Evolutionary conservation across 192 early-diverging fungal species (phyloP).

Genomic region (Dispira simplex): DNA sequence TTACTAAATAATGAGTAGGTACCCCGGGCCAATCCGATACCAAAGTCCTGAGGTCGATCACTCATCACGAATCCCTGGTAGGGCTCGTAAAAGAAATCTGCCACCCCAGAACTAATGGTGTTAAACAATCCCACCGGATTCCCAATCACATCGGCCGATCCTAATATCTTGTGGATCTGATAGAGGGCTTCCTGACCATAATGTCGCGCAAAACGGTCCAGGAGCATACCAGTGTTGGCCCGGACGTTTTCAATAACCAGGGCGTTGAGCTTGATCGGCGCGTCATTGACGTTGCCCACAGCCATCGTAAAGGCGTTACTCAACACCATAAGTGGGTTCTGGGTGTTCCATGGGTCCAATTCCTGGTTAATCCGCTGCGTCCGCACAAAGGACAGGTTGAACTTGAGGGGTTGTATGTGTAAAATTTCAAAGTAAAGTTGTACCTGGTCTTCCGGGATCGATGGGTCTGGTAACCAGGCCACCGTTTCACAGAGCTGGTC

Average conservation of each 20-base stretch:
- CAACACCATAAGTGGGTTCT: slow-evolving; percentile 41
- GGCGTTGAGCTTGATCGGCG: slow-evolving; percentile 78
- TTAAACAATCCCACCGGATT: slow-evolving; percentile 97
- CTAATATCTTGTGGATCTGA: slow-evolving; percentile 72
- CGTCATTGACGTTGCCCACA: slow-evolving; percentile 92
- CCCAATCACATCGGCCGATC: slow-evolving; percentile 92
- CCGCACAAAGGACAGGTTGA: slow-evolving; percentile 92
- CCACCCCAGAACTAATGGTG: slow-evolving; percentile 85
- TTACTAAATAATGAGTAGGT: slow-evolving; percentile 64
- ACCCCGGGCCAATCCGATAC: slow-evolving; percentile 77
- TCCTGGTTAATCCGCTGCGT: slow-evolving; percentile 40
- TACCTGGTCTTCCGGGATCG: slow-evolving; percentile 42
- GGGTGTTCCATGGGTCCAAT: slow-evolving; percentile 11
- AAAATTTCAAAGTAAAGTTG: slow-evolving; percentile 91
- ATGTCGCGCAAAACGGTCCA: slow-evolving; percentile 66
- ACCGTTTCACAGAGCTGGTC: slow-evolving; percentile 13
- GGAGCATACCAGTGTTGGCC: slow-evolving; percentile 54
- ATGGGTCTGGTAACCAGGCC: slow-evolving; percentile 42
- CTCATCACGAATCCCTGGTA: slow-evolving; percentile 93
- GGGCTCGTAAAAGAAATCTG: slow-evolving; percentile 96
- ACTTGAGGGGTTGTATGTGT: slow-evolving; percentile 83
- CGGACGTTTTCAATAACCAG: slow-evolving; percentile 79
- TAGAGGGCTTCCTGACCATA: slow-evolving; percentile 85
- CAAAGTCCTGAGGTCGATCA: slow-evolving; percentile 85
- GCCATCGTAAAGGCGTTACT: slow-evolving; percentile 91